Conservation (phyloP, 2,329 filamentous ascomycete species). For the Onygenales sp. region DNA sequence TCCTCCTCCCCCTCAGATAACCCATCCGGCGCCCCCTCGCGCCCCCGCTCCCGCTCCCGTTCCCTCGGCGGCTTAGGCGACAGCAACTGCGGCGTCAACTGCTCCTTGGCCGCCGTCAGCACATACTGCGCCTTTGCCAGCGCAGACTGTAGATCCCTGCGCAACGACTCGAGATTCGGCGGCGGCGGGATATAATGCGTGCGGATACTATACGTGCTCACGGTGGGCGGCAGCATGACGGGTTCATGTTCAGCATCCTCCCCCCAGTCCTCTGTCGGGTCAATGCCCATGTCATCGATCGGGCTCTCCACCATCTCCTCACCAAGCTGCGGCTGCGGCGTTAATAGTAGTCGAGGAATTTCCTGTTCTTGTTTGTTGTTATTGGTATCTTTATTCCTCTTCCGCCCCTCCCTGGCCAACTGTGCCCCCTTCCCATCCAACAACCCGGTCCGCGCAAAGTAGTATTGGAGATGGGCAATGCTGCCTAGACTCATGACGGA, state of each 20-base stretch:
- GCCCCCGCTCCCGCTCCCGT: neutral
- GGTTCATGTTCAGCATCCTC: slow-evolving; percentile 46
- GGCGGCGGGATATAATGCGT: slow-evolving; percentile 74
- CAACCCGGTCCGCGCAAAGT: slow-evolving; percentile 89
- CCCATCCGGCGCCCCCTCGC: slow-evolving; percentile 20
- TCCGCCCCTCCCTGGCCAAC: slow-evolving; percentile 59
- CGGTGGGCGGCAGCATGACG: slow-evolving; percentile 88
- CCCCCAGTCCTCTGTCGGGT: slow-evolving; percentile 39
- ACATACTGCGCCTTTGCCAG: slow-evolving; percentile 61
- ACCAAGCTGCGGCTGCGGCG: slow-evolving; percentile 28
- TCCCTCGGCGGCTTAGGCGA: slow-evolving; percentile 6
- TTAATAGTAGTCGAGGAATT: slow-evolving; percentile 31
- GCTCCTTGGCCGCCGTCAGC: slow-evolving; percentile 41
- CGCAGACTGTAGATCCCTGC: slow-evolving; percentile 56
- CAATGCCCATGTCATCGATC: slow-evolving; percentile 27
- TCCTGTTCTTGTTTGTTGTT: slow-evolving; percentile 23
- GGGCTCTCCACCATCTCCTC: slow-evolving; percentile 44
- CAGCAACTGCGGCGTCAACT: slow-evolving; percentile 22
- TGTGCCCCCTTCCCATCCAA: slow-evolving; percentile 89
- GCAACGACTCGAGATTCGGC: slow-evolving; percentile 71
- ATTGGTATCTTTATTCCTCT: slow-evolving; percentile 15
- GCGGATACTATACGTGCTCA: slow-evolving; percentile 86
- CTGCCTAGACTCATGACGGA: slow-evolving; percentile 94
- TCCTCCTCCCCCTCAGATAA: slow-evolving; percentile 36
- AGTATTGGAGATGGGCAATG: slow-evolving; percentile 95